phyloP scores from a whole-genome alignment of 768 basidiomycete genomes.

The Kondoa malvinella region DNA sequence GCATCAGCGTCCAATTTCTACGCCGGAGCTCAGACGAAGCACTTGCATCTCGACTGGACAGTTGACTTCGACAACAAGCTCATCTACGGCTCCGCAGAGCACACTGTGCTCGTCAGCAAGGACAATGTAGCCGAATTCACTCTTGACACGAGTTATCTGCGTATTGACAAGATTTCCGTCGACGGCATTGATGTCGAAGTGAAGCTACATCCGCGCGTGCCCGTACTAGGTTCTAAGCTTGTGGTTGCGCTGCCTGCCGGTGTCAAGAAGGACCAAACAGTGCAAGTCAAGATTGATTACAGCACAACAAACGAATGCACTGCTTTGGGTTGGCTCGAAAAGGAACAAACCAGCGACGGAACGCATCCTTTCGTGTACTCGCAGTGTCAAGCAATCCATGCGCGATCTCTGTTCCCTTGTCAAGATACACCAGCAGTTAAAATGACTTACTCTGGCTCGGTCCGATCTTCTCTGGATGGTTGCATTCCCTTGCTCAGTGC shows the following conservation, averaged over 20 bases:
- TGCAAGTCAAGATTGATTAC: conserved; percentile 45
- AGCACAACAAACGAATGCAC: conserved; percentile 54
- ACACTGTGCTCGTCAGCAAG: conserved; percentile 44
- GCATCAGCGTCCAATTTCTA: conserved; percentile 67
- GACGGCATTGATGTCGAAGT: conserved; percentile 40
- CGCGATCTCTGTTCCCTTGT: conserved; percentile 52
- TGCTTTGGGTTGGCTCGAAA: conserved; percentile 69
- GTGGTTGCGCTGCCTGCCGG: conserved; percentile 41
- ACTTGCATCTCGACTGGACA: conserved; percentile 58
- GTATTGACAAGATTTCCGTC: conserved; percentile 43
- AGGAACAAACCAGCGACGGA: conserved; percentile 36
- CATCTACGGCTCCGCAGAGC: conserved; percentile 49
- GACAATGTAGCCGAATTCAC: conserved; percentile 40
- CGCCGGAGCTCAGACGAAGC: conserved; percentile 46
- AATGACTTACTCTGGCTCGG: conserved; percentile 70
- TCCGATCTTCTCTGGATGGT: conserved; percentile 45
- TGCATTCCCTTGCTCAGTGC: conserved; percentile 68
- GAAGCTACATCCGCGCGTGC: conserved; percentile 43
- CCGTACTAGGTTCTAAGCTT: conserved; percentile 62
- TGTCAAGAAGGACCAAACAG: conserved; percentile 36
- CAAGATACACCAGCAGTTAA: conserved; percentile 75
- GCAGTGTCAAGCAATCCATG: conserved; percentile 83
- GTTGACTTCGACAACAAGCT: conserved; percentile 52
- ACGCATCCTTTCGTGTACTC: conserved; percentile 37
- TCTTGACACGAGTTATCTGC: conserved; percentile 58